Evolutionary conservation across 1,284 basidiomycete genomes (phyloP), one percentile per base, ranked within the genome.

Genomic region (Golubevia pallescens): DNA sequence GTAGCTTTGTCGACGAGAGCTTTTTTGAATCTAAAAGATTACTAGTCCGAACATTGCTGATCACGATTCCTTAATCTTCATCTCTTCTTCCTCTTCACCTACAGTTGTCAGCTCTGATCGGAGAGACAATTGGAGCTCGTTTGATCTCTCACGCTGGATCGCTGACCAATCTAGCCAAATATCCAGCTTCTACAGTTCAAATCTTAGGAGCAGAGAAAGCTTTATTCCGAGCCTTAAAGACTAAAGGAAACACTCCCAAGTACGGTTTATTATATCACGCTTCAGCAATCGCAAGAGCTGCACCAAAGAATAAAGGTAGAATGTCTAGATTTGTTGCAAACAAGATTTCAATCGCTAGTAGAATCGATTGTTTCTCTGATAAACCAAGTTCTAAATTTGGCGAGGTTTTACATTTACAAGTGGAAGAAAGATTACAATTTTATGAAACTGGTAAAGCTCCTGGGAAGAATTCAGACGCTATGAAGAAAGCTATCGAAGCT

Each of bases 181-280:
- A 98, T 88, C 96, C 96, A 34, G 96, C 96, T 2, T 95, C 93
- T 79, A 99, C 96, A 4, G 94, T 98, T 61, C 96, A 99, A 88
- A 98, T 99, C 78, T 89, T 99, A 52, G 96, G 96, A 80, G 96
- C 96, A 21, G 96, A 99, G 88, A 98, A 99, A 88, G 96, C 96
- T 1, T 89, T 99, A 54, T 99, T 99, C 91, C 89, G 96, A 68
- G 96, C 96, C 0, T 89, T 99, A 81, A 99, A 99, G 89, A 98
- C 96, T 53, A 99, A 98, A 88, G 95, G 95, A 34, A 97, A 98
- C 87, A 98, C 96, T 0, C 96, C 95, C 65, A 99, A 99, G 93
- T 94, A 96, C 82, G 94, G 94, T 82, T 90, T 96, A 58, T 89
- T 97, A 77, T 96, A 95, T 87, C 93, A 96, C 87, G 63, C 81